A percentile compares a stretch with the other conserved stretches of the same genome.
Conservation (phyloP, 1,284 basidiomycete species). For the Exobasidium rhododendri region DNA sequence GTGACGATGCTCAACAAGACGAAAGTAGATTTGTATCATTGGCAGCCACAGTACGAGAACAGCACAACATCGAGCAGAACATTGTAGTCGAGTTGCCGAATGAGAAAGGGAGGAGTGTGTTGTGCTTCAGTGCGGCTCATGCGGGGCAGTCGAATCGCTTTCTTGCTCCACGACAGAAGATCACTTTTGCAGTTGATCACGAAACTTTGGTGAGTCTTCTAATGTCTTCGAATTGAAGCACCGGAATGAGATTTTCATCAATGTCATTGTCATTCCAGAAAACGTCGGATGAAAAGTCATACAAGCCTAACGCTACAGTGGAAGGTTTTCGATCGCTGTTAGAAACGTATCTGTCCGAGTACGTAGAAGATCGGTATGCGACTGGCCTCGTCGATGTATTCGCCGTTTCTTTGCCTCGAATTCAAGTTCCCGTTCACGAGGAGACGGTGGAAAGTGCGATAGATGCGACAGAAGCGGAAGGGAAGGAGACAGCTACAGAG, state of each 20-base stretch:
- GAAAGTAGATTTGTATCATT: constrained; percentile 3
- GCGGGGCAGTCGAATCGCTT: not conserved
- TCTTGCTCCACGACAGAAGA: constrained; percentile 1
- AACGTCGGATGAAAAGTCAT: constrained; percentile 6
- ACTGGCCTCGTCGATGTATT: constrained; percentile 41
- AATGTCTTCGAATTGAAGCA: no score
- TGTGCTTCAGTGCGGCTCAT: not conserved
- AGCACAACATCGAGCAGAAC: constrained; percentile 20
- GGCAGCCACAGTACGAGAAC: constrained; percentile 1
- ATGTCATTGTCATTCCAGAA: no score
- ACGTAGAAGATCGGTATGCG: constrained; percentile 43
- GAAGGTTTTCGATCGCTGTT: constrained; percentile 26
- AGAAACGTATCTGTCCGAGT: constrained; percentile 30
- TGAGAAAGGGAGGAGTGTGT: not conserved
- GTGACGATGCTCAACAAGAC: not conserved
- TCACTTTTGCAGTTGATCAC: not conserved
- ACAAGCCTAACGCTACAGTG: not conserved
- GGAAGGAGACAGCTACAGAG: not conserved
- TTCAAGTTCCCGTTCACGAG: constrained; percentile 7
- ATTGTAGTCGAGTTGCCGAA: constrained; percentile 13
- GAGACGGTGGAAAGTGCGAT: constrained; percentile 17
- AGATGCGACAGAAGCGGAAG: constrained; percentile 6
- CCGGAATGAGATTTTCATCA: no score
- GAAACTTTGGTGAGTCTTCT: not conserved
- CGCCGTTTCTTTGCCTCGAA: constrained; percentile 3